Evolutionary conservation across 108 stramenopile species (phyloP), one percentile per base, ranked within the genome.

Genomic region (Mediolabrus comicus): DNA sequence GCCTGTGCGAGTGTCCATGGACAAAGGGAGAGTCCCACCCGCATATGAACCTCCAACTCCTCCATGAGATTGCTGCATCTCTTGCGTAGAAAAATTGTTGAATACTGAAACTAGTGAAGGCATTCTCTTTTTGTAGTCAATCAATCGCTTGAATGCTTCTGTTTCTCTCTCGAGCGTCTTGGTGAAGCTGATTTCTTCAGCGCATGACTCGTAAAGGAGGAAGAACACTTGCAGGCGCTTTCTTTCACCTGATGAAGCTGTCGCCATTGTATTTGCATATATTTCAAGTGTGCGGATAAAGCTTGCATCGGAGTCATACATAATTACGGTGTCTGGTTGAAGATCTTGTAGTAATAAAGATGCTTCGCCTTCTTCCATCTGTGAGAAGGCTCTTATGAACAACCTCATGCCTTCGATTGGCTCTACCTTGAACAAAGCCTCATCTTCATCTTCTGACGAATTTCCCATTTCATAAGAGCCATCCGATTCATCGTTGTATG

Each of bases 91-190:
- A 54, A 83, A 84, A 14, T 67, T 72, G 24, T 71, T 71, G 29
- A 84, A 72, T 0, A 68, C 77, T n/a, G 86, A 55, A 13, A 84
- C 62, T 13, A 87, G 82, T 32, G 88, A 70, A 53, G 94, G 83
- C 95, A 97, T 94, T 30, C 88, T 91, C 55, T 90, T 92, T 69
- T 97, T 97, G 75, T 93, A 88, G 62, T 95, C 83, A 38, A 99
- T 97, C 51, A 99, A 78, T 22, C 80, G 78, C 24, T 96, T 96
- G 75, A 99, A 99, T 0, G 97, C 87, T 16, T 90, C 86, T 62
- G 96, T 87, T 69, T 99, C 98, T 26, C 87, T 74, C 53, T 92
- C 92, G 41, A 99, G 77, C 4, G 83, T 53, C 24, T 97, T 92
- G 36, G 84, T 67, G 62, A 97, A 99, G n/a, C 80, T 87, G 51